Base-by-base conservation (phyloP, 352 stramenopile genomes). In the Pythium folliculosum region DNA sequence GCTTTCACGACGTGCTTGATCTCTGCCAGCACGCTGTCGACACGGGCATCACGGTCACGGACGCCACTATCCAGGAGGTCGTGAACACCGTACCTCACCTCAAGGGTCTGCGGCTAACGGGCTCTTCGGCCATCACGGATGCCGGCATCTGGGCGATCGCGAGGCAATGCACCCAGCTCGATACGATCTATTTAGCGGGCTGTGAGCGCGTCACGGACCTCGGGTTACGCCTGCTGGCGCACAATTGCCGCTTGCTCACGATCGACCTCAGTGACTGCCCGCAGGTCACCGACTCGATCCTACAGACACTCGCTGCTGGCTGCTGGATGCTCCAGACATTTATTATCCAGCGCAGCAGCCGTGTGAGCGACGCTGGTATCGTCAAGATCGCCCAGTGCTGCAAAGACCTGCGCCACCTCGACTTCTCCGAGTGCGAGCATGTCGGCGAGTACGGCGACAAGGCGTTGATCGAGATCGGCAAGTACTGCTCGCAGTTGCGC, bases 381-480 rank as follows among this genome's bases (percentile, higher is more conserved):
- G 88, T 92, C 58, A 92, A 93, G 67, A 71, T 97, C n/a, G 90
- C 91, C 1, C 86, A 93, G 60, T 93, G 87, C 61, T 97, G 90
- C 65, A 89, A 89, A 38, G 65, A 88, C 3, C 67, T 97, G 47
- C 80, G 74, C 12, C 74, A 91, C 56, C 64, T 97, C 5, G 91
- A 97, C 67, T 84, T 97, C 22, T 92, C 86, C 19, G 81, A 93
- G 58, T 97, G 90, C 55, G 80, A 88, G 48, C 82, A 81, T 38
- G 80, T 97, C 0, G 91, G 91, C 37, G 91, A 98, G 70, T 98
- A 95, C 67, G 94, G 94, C 0, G 94, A 98, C 78, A 92, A 96
- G 67, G 91, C 88, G 27, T 74, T 98, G 9, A 69, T 97, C 25
- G 91, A 96, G 72, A 80, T 98, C 17, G 94, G 92, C 5, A 78